These are phyloP conservation scores for Elongisporangium undulatum DNA, from an alignment of 352 stramenopile species.

Conservation along the genomic window DNA sequence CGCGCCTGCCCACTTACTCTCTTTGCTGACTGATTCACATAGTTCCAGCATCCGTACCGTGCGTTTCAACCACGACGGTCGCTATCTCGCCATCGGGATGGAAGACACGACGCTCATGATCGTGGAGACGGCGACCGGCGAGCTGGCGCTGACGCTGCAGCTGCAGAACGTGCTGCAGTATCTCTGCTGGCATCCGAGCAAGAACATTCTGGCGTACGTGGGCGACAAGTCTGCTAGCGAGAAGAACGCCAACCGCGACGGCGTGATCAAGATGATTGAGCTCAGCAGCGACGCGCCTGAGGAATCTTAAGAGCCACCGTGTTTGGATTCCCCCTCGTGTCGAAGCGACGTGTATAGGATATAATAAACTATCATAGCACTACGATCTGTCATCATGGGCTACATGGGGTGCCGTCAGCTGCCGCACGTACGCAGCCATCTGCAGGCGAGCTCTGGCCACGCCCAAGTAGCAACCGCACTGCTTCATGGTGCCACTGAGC, in stretches of 20 bases:
- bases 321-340: neutral
- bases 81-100: conserved; percentile 71
- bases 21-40: conserved; percentile 1
- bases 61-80: conserved; percentile 71
- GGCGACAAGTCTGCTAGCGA: conserved; percentile 74
- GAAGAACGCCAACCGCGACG: conserved; percentile 77
- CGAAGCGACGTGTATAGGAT: conserved; percentile 1
- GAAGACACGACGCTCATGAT: conserved; percentile 72
- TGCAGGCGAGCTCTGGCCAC: conserved; percentile 63
- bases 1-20: too few relatives aligned
- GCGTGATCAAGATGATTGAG: conserved; percentile 83
- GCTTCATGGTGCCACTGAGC: conserved; percentile 60
- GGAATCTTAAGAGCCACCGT: neutral
- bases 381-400: neutral
- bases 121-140: conserved; percentile 55
- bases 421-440: conserved; percentile 50
- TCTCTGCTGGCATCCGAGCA: conserved; percentile 77
- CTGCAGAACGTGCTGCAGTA: conserved; percentile 75
- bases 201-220: conserved; percentile 81
- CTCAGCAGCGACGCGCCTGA: conserved; percentile 17
- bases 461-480: conserved; percentile 79
- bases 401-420: conserved; percentile 29
- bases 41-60: conserved; percentile 79
- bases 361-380: neutral
- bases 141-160: conserved; percentile 50